phyloP scores from a whole-genome alignment of 371 early-diverging fungal species.

The Dipsacomyces acuminosporus region DNA sequence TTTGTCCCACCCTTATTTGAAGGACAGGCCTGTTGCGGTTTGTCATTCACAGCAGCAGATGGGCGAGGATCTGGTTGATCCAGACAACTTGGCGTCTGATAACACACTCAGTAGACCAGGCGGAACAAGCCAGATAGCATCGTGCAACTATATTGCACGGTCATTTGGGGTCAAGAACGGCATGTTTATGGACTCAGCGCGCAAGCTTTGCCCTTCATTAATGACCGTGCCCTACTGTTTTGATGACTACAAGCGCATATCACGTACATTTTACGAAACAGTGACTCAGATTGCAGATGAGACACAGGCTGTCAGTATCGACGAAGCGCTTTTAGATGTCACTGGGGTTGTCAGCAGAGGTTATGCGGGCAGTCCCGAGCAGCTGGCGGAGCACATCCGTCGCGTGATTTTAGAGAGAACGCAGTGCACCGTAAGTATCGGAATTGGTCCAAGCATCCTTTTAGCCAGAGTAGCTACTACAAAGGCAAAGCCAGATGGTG shows the following conservation, averaged over 20 bases:
- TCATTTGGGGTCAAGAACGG: constrained; percentile 51
- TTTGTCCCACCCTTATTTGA: constrained; percentile 60
- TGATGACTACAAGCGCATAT: constrained; percentile 67
- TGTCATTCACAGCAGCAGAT: constrained; percentile 27
- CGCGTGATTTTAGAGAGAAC: constrained; percentile 53
- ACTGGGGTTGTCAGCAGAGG: constrained; percentile 17
- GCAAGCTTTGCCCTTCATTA: constrained; percentile 48
- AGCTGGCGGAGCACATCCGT: constrained; percentile 54
- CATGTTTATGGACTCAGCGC: constrained; percentile 50
- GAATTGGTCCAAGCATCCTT: constrained; percentile 68
- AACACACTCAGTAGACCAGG: too few species aligned
- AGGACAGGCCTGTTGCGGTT: constrained; percentile 55
- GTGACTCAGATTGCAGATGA: constrained; percentile 61
- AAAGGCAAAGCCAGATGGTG: constrained; percentile 78
- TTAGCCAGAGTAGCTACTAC: constrained; percentile 76
- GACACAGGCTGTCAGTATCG: constrained; percentile 75
- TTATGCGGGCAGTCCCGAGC: constrained; percentile 2
- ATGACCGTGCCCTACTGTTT: constrained; percentile 64
- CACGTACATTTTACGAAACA: constrained; percentile 65
- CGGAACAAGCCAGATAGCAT: constrained; percentile 44
- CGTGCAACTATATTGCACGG: constrained; percentile 53
- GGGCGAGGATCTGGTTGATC: background rate
- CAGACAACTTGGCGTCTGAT: constrained; percentile 7
- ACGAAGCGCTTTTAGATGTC: constrained; percentile 74
- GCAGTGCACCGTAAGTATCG: constrained; percentile 67